A percentile compares a stretch with the other conserved stretches of the same genome.
Conservation (phyloP, 257 asterid species). For the Ilex asprella region DNA sequence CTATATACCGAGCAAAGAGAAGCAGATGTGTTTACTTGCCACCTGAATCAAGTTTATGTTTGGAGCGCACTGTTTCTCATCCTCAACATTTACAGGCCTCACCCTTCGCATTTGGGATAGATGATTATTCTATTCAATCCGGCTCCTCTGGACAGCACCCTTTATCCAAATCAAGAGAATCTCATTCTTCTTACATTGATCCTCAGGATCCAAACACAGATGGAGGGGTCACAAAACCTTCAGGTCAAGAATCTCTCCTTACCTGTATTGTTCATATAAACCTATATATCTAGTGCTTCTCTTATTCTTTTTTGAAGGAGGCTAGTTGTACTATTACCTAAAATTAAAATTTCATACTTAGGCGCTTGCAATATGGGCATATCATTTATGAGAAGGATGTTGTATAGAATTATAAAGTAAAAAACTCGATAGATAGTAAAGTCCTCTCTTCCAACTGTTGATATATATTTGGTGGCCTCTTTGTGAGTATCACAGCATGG, state of each 20-base stretch:
- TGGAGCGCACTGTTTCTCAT: constrained; percentile 11
- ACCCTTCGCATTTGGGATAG: not conserved
- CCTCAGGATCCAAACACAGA: constrained; percentile 14
- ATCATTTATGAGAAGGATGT: too few species aligned
- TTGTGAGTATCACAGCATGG: too few species aligned
- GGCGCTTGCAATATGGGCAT: not conserved
- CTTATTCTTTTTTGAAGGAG: too few species aligned
- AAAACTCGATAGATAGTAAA: too few species aligned
- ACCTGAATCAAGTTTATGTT: constrained; percentile 4
- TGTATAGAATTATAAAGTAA: too few species aligned
- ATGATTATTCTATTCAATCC: constrained; percentile 1
- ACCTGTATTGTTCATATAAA: too few species aligned
- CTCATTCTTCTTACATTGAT: constrained; percentile 20
- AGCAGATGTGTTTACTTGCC: constrained; percentile 16
- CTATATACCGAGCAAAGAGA: constrained; percentile 24
- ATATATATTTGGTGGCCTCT: too few species aligned
- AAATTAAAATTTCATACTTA: not conserved
- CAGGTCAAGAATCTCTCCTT: constrained; percentile 18
- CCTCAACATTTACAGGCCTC: constrained; percentile 6
- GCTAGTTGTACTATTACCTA: too few species aligned
- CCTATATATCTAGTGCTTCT: not conserved
- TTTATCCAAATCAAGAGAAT: constrained; percentile 21
- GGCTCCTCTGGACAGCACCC: constrained; percentile 8
- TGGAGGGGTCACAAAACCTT: constrained; percentile 15
- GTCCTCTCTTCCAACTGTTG: too few species aligned